Conservation (phyloP, 2,329 filamentous ascomycete species). For the Aspergillus oerlinghausenensis region DNA sequence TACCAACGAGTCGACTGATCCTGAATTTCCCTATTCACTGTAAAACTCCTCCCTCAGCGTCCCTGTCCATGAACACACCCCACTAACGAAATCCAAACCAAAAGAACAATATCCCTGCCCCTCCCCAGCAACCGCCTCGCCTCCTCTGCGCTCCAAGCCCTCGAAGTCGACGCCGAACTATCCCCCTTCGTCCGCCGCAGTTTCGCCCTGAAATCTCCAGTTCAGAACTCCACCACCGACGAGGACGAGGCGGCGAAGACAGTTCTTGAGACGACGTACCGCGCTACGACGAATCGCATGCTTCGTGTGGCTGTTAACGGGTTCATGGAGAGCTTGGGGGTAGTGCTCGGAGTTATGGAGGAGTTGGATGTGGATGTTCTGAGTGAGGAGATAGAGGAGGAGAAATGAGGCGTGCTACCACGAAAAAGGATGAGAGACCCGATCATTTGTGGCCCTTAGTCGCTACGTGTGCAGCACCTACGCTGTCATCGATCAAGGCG, state of each 20-base stretch:
- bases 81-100: conserved; percentile 4
- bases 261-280: conserved; percentile 70
- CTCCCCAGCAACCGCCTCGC: conserved; percentile 78
- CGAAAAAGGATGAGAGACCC: background rate
- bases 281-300: conserved; percentile 92
- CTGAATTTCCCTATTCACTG: conserved; percentile 38
- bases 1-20: conserved; percentile 12
- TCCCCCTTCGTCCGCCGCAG: conserved; percentile 74
- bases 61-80: conserved; percentile 2
- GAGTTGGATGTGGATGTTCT: conserved; percentile 83
- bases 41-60: conserved; percentile 17
- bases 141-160: conserved; percentile 65
- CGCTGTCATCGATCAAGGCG: background rate
- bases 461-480: background rate
- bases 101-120: conserved; percentile 69
- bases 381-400: conserved; percentile 31
- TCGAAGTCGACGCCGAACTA: conserved; percentile 83
- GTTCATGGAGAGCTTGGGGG: conserved; percentile 83
- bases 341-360: conserved; percentile 85
- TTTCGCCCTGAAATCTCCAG: conserved; percentile 52
- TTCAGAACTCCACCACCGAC: conserved; percentile 17
- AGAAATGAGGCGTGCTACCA: conserved; percentile 14
- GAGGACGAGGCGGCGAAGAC: conserved; percentile 37
- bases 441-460: background rate
- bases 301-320: conserved; percentile 92